Evolutionary conservation across 495 filamentous ascomycete genomes (phyloP).

Genomic region (Lasiosphaeria miniovina): DNA sequence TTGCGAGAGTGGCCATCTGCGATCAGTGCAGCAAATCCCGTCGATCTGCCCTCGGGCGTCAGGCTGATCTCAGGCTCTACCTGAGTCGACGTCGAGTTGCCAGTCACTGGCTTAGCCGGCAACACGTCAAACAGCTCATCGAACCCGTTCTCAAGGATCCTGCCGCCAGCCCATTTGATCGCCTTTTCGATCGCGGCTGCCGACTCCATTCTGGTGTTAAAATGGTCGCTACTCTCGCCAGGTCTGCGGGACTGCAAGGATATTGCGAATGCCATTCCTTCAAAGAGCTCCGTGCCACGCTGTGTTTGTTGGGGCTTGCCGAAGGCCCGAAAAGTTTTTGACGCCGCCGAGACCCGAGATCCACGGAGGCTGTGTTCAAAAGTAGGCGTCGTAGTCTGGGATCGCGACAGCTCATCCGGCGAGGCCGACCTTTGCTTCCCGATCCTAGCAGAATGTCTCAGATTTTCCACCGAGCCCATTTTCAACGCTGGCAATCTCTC

Average conservation of each 20-base stretch:
- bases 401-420: constrained; percentile 38
- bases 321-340: constrained; percentile 9
- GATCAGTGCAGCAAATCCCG: constrained; percentile 82
- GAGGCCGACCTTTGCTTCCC: constrained; percentile 32
- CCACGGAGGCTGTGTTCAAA: constrained; percentile 32
- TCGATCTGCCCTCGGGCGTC: constrained; percentile 44
- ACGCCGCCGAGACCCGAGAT: constrained; percentile 21
- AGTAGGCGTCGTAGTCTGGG: constrained; percentile 23
- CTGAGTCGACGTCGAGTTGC: background rate
- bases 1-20: constrained; percentile 84
- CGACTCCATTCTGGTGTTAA: constrained; percentile 46
- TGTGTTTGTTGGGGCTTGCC: constrained; percentile 11
- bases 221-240: constrained; percentile 51
- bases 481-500: constrained; percentile 25
- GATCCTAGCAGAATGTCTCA: constrained; percentile 24
- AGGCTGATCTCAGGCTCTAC: constrained; percentile 29
- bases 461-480: constrained; percentile 19
- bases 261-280: constrained; percentile 77
- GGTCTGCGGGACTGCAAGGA: constrained; percentile 55
- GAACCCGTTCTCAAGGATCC: constrained; percentile 72
- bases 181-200: constrained; percentile 38
- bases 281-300: constrained; percentile 49
- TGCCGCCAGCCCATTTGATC: constrained; percentile 62
- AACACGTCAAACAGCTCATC: constrained; percentile 73
- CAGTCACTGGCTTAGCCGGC: constrained; percentile 22